These are phyloP conservation scores for Globisporangium uncinulatum DNA, from an alignment of 352 stramenopile species.

Conservation along the genomic window DNA sequence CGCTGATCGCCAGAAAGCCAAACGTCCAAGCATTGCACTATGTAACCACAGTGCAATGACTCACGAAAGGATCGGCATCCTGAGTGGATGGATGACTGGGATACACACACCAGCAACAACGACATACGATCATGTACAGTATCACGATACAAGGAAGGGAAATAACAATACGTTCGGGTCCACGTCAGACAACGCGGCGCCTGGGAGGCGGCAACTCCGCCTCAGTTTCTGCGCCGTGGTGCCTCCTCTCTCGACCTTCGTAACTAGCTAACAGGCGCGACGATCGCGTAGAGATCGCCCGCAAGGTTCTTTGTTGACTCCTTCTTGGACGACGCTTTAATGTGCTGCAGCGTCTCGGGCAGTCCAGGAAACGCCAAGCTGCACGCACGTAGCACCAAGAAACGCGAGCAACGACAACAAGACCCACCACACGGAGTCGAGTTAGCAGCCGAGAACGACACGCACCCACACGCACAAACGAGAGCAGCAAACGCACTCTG, in stretches of 20 bases:
- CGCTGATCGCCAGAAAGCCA: too few relatives aligned
- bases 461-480: background rate
- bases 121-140: too few relatives aligned
- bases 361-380: conserved; percentile 47
- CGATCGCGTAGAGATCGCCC: conserved; percentile 54
- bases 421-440: conserved; percentile 8
- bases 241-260: conserved; percentile 4
- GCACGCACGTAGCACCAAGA: too few relatives aligned
- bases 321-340: conserved; percentile 55
- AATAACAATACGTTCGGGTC: conserved; percentile 4
- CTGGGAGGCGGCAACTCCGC: background rate
- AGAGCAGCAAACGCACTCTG: conserved; percentile 26
- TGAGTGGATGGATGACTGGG: too few relatives aligned
- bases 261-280: conserved; percentile 45
- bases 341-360: conserved; percentile 50
- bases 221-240: conserved; percentile 1
- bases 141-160: background rate
- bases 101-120: too few relatives aligned
- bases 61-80: too few relatives aligned
- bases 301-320: conserved; percentile 68
- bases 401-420: too few relatives aligned
- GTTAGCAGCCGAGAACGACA: background rate
- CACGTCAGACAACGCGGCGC: background rate
- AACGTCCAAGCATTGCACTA: too few relatives aligned
- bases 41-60: too few relatives aligned